Conservation (phyloP, 179 eudicot genomes). For the Camellia oleifera region DNA sequence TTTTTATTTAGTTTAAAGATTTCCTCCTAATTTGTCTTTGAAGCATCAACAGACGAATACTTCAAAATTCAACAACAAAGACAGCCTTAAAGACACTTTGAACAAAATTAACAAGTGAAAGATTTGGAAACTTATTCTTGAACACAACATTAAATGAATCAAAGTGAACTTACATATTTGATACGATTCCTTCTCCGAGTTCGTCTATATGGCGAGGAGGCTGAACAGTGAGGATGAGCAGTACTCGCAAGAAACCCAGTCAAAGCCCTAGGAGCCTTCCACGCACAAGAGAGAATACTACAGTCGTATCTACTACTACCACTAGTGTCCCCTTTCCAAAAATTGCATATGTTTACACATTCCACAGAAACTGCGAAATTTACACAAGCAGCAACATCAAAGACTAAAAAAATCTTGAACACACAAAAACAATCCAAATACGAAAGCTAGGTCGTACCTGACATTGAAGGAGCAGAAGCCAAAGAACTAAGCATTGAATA, state of each 20-base stretch:
- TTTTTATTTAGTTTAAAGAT: background rate
- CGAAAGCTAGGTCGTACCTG: constrained; percentile 37
- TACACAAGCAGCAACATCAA: background rate
- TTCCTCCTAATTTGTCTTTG: background rate
- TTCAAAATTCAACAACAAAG: background rate
- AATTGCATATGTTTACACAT: constrained; percentile 71
- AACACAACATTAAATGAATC: background rate
- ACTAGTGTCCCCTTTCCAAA: constrained; percentile 52
- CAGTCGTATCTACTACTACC: constrained; percentile 60
- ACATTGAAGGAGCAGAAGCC: constrained; percentile 67
- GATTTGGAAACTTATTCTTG: background rate
- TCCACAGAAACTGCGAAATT: constrained; percentile 58
- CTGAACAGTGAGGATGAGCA: constrained; percentile 35
- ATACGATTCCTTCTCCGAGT: constrained; percentile 30
- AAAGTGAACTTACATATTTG: constrained; percentile 38
- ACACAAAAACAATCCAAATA: constrained; percentile 9
- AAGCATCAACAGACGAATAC: background rate
- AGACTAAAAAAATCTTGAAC: background rate
- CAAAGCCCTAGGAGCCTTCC: constrained; percentile 81
- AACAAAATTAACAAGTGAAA: background rate
- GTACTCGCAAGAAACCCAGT: constrained; percentile 85
- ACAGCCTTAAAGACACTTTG: background rate
- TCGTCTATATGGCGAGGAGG: constrained; percentile 19
- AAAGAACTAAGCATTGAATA: constrained; percentile 21
- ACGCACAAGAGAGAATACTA: constrained; percentile 72